Percentiles rank a stretch among this genome's conserved stretches.
phyloP scores from a whole-genome alignment of 2,329 filamentous ascomycete species.

The Zymoseptoria pseudotritici region DNA sequence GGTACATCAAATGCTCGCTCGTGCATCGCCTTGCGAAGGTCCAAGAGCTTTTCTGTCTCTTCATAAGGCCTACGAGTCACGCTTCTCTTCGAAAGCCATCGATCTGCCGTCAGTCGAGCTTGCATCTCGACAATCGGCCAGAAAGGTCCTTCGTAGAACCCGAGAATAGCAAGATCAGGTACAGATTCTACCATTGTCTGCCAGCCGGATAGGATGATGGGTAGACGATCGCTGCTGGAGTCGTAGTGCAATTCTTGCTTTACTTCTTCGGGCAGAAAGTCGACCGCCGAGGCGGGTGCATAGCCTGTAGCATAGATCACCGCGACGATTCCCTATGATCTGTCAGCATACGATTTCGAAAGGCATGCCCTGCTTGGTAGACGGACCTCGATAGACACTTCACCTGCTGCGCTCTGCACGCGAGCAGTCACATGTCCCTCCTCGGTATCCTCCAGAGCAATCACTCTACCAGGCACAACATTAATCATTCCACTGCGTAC shows the following conservation, averaged over 20 bases:
- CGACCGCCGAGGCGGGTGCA: conserved; percentile 54
- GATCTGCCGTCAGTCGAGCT: conserved; percentile 56
- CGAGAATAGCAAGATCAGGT: conserved; percentile 66
- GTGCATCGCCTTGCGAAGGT: conserved; percentile 41
- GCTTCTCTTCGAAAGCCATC: conserved; percentile 47
- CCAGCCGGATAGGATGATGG: conserved; percentile 55
- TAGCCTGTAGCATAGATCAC: conserved; percentile 73
- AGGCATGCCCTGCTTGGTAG: not conserved
- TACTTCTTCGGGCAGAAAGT: conserved; percentile 54
- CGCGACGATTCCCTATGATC: conserved; percentile 47
- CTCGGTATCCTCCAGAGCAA: conserved; percentile 11
- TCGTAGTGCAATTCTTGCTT: conserved; percentile 53
- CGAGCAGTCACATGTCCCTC: conserved; percentile 6
- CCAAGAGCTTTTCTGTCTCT: conserved; percentile 42
- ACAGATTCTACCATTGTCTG: conserved; percentile 42
- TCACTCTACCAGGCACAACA: conserved; percentile 33
- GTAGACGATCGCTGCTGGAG: conserved; percentile 47
- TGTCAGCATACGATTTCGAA: not conserved
- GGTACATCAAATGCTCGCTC: conserved; percentile 42
- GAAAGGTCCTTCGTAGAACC: conserved; percentile 76
- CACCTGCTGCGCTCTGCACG: conserved; percentile 4
- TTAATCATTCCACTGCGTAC: conserved; percentile 53
- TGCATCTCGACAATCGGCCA: conserved; percentile 89
- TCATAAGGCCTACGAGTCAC: conserved; percentile 16
- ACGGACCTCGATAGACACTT: conserved; percentile 31